These are phyloP conservation scores for Bocquillonia castaneifolia DNA, from an alignment of 441 rosid genomes.

Conservation along the genomic window DNA sequence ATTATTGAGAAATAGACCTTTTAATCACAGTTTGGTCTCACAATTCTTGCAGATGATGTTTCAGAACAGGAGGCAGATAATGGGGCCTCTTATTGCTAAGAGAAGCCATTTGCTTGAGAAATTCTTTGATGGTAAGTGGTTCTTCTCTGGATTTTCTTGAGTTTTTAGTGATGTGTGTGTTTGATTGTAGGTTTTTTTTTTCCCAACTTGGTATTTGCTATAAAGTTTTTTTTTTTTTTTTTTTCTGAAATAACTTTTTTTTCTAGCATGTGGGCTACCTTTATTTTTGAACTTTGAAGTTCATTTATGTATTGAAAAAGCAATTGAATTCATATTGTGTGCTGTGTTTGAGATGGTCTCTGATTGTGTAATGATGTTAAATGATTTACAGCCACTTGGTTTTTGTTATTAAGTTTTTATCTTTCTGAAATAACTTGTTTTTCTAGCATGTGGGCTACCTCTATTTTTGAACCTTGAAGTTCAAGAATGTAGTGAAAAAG, in stretches of 20 bases:
- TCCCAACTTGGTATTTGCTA: neutral
- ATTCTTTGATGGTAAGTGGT: conserved; percentile 60
- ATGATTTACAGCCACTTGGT: neutral
- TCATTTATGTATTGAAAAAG: no score
- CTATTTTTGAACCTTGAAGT: neutral
- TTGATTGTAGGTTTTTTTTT: neutral
- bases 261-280: neutral
- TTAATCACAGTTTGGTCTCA: conserved; percentile 42
- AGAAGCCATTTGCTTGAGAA: conserved; percentile 60
- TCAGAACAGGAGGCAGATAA: conserved; percentile 43
- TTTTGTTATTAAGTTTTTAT: neutral
- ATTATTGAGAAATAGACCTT: conserved; percentile 45
- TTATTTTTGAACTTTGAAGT: no score
- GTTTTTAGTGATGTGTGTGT: neutral
- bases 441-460: neutral
- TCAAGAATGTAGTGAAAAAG: no score
- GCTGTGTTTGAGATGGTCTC: neutral
- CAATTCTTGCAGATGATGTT: conserved; percentile 62
- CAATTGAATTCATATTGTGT: no score
- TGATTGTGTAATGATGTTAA: neutral
- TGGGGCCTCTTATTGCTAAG: conserved; percentile 54
- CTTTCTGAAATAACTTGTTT: neutral
- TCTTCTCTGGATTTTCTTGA: neutral
- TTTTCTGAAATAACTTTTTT: neutral
- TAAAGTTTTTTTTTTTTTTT: neutral